phyloP scores from a whole-genome alignment of 305 asterid genomes.

The Fraxinus ornus region DNA sequence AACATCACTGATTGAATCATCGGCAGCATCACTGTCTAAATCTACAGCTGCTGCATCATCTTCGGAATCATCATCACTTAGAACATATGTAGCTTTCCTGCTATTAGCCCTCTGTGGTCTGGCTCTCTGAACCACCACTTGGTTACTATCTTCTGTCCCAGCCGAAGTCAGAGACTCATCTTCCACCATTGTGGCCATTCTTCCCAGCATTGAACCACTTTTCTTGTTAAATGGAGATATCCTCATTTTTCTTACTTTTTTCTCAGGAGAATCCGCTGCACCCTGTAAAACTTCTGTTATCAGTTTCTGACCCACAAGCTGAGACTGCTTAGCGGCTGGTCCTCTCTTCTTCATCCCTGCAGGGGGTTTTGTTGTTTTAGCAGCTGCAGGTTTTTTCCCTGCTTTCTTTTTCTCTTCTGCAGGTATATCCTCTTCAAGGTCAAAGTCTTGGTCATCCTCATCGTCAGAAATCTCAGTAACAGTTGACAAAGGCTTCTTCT shows the following conservation, averaged over 20 bases:
- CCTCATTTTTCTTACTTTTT: slow-evolving; percentile 83
- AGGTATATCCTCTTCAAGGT: slow-evolving; percentile 30
- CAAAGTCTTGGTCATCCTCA: slow-evolving; percentile 51
- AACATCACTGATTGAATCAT: slow-evolving; percentile 15
- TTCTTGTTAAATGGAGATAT: slow-evolving; percentile 85
- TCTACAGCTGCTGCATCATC: slow-evolving; percentile 32
- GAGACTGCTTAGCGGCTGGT: background rate
- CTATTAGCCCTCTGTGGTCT: slow-evolving; percentile 57
- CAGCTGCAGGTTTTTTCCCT: slow-evolving; percentile 52
- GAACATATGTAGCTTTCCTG: slow-evolving; percentile 41
- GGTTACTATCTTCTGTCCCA: slow-evolving; percentile 33
- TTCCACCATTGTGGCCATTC: slow-evolving; percentile 28
- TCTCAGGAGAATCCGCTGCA: slow-evolving; percentile 66
- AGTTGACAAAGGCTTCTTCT: slow-evolving; percentile 47
- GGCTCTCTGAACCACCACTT: slow-evolving; percentile 40
- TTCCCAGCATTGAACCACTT: slow-evolving; percentile 71
- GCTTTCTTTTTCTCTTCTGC: slow-evolving; percentile 45
- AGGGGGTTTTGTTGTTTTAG: slow-evolving; percentile 50
- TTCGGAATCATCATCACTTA: slow-evolving; percentile 65
- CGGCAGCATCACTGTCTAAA: slow-evolving; percentile 31
- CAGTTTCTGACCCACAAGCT: background rate
- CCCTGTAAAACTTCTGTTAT: slow-evolving; percentile 60
- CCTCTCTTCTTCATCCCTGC: slow-evolving; percentile 46
- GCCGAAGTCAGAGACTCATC: slow-evolving; percentile 38
- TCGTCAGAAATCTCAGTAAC: slow-evolving; percentile 46